Evolutionary conservation across 2,329 filamentous ascomycete species (phyloP).

Genomic region (Fusarium penzigii): DNA sequence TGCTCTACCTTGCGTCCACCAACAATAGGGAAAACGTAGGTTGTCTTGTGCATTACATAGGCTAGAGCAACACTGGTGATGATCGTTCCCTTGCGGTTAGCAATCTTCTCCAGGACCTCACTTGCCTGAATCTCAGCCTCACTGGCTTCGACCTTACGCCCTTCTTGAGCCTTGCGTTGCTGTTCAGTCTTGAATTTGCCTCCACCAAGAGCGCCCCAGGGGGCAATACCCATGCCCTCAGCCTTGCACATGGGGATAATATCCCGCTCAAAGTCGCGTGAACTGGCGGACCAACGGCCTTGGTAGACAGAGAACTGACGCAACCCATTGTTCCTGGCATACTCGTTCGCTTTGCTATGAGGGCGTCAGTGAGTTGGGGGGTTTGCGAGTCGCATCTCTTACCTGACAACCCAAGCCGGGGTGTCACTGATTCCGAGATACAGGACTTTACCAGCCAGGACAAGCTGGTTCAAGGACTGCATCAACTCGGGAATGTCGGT

Average conservation of each 20-base stretch:
- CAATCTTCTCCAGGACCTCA: constrained; percentile 51
- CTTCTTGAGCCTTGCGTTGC: constrained; percentile 36
- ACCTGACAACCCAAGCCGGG: constrained; percentile 67
- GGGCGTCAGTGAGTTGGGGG: constrained; percentile 6
- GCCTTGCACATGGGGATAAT: constrained; percentile 46
- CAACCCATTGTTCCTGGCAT: constrained; percentile 70
- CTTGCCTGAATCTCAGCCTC: constrained; percentile 55
- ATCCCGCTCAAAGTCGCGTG: constrained; percentile 43
- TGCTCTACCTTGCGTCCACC: constrained; percentile 71
- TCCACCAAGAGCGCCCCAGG: constrained; percentile 59
- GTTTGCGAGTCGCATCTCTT: neutral
- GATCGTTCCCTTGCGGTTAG: constrained; percentile 42
- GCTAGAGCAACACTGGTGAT: constrained; percentile 62
- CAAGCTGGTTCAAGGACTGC: constrained; percentile 65
- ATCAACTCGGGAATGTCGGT: constrained; percentile 68
- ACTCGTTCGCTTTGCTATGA: constrained; percentile 61
- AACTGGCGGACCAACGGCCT: constrained; percentile 42
- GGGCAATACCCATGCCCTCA: constrained; percentile 54
- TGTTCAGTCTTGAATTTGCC: constrained; percentile 47
- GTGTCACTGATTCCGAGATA: constrained; percentile 70
- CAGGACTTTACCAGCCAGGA: constrained; percentile 59
- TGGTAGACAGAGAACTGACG: constrained; percentile 63
- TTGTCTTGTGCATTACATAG: constrained; percentile 71
- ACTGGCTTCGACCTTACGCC: constrained; percentile 42
- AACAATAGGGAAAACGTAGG: constrained; percentile 73